Percentiles rank a stretch among this genome's conserved stretches.
Conservation (phyloP, 2,329 filamentous ascomycete species). For the Gremmenia infestans region DNA sequence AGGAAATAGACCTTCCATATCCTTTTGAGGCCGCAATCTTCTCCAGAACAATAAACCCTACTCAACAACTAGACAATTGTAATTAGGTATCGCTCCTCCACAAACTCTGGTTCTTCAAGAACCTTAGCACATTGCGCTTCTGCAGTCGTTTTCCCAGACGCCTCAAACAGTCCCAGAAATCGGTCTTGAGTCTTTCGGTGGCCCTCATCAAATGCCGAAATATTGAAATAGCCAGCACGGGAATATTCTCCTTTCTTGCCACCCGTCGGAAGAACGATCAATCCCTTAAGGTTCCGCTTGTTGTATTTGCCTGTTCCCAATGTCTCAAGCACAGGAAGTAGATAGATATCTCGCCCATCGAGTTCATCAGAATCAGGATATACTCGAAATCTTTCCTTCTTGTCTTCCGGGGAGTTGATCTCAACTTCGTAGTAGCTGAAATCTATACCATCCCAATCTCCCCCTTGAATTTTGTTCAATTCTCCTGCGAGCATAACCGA, state of each 20-base stretch:
- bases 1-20: no score
- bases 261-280: not conserved
- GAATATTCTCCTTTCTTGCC: constrained; percentile 1
- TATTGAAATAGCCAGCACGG: not conserved
- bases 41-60: not conserved
- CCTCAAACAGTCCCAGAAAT: not conserved
- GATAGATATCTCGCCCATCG: not conserved
- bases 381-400: not conserved
- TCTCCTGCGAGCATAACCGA: not conserved
- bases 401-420: not conserved
- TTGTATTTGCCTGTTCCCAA: constrained; percentile 2
- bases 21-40: not conserved
- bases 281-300: not conserved
- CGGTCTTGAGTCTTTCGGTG: not conserved
- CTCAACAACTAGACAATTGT: not conserved
- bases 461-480: not conserved
- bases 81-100: not conserved
- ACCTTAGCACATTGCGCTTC: not conserved
- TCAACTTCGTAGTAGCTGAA: not conserved
- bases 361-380: constrained; percentile 1
- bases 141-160: not conserved
- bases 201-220: not conserved
- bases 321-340: not conserved
- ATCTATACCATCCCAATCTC: not conserved
- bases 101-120: not conserved